phyloP scores from a whole-genome alignment of 306 rosid genomes.

The Vigna mungo region DNA sequence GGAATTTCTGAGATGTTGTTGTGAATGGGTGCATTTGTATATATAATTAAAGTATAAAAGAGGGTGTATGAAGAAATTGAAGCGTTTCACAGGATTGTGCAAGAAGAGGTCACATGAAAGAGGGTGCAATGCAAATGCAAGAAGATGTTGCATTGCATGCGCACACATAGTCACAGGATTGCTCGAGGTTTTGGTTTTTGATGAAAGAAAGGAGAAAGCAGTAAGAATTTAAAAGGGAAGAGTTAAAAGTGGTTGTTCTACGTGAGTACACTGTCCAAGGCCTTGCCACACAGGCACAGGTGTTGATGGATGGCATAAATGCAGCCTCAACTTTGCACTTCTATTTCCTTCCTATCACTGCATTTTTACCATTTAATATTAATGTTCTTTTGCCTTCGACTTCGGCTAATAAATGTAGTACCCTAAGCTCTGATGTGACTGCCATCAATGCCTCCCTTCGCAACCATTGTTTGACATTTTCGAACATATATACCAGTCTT shows the following conservation, averaged over 20 bases:
- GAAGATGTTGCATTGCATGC: slow-evolving; percentile 17
- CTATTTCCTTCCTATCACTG: background rate
- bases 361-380: slow-evolving; percentile 34
- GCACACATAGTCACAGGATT: slow-evolving; percentile 63
- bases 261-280: slow-evolving; percentile 57
- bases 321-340: slow-evolving; percentile 31
- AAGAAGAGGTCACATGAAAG: slow-evolving; percentile 55
- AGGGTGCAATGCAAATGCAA: background rate
- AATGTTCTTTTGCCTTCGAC: slow-evolving; percentile 35
- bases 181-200: slow-evolving; percentile 46
- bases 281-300: slow-evolving; percentile 8
- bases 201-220: slow-evolving; percentile 43
- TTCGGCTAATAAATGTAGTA: slow-evolving; percentile 54
- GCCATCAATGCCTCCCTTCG: slow-evolving; percentile 51
- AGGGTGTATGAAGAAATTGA: slow-evolving; percentile 8
- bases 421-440: slow-evolving; percentile 60
- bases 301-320: slow-evolving; percentile 49
- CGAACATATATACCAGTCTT: too few relatives aligned
- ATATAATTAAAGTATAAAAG: background rate
- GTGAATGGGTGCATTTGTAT: background rate
- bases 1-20: slow-evolving; percentile 1
- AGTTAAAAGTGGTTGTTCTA: slow-evolving; percentile 53
- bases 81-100: slow-evolving; percentile 45
- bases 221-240: slow-evolving; percentile 48
- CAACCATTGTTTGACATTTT: background rate